Evolutionary conservation across 2,329 filamentous ascomycete species (phyloP), one percentile per base, ranked within the genome.

Genomic region (Tetracladium maxilliforme): DNA sequence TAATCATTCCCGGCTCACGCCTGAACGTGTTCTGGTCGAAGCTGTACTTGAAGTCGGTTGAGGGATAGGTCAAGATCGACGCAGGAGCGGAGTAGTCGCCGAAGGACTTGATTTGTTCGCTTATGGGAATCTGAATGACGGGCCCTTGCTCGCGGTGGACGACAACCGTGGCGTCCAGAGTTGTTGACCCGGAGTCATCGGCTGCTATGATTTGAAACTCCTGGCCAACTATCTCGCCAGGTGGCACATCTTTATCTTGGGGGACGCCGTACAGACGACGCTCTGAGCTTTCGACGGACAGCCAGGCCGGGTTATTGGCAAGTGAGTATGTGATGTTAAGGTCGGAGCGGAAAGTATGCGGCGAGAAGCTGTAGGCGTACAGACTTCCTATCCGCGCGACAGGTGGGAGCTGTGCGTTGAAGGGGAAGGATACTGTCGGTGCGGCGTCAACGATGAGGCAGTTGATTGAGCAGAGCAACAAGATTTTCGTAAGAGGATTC

Each of bases 371-470:
- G 41, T 86, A 83, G 7, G 58, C 65, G 48, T 82, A 90, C 3
- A 61, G 58, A 38, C 74, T 44, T 20, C 64, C 66, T 30, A 79
- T 58, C 35, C 78, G 66, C 12, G 81, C 83, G 26, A 86, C 75
- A 4, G 77, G 75, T 16, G 83, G 83, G 2, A 92, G 64, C 47
- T 93, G 84, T 3, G 80, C 73, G 49, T 90, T 92, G 47, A 92
- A 61, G 1, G 83, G 83, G 38, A 86, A 87, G 23, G 57, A 56
- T 24, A 58, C 42, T 29, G 35, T 41, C 34, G 52, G 46, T 30
- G 41, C 41, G 23, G 52, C 54, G 30, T 38, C 34, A 11, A 11
- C 18, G 18, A 11, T 19, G 8, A 11, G 18, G 18, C 8, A 19
- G 18, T n/a, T 19, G 18, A 11, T 8, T 19, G 18, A 19, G 18